Evolutionary conservation across 2,329 filamentous ascomycete species (phyloP), one percentile per base, ranked within the genome.

Genomic region (Colletotrichum limetticola): DNA sequence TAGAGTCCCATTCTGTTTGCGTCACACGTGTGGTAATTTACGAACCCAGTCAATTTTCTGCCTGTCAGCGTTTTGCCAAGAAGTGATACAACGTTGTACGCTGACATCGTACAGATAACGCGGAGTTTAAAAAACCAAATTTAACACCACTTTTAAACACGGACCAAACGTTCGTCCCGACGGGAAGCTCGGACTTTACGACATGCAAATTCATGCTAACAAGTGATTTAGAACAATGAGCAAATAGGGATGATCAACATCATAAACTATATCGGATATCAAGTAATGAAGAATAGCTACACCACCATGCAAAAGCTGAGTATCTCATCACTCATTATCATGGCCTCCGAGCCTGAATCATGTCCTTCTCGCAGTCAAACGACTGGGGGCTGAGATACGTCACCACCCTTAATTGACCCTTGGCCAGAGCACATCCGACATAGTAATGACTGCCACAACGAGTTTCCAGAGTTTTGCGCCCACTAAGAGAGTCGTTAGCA

Each of bases 331-430:
- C 5, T 19, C 49, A 26, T 32, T 19, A 2, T 68, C n/a, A 63
- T 30, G 57, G 32, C 35, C n/a, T 65, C 5, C 55, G 37, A 22
- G 42, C 30, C 28, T 57, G 26, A 28, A 72, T 69, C 30, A 11
- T 60, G 30, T 72, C 70, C 26, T 60, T 72, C 42, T 72, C 70
- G 24, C 70, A 72, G 24, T 72, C 66, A 4, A 72, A 72, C 1
- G 70, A 72, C 35, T 72, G 70, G 6, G 70, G 70, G 60, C 70
- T 72, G 14, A 72, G 66, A 32, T 72, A 72, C 16, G 70, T 72
- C 14, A 72, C 70, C 11, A 72, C 70, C 26, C 70, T 69, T 26
- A 72, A n/a, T 26, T 72, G 66, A 7, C 70, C 70, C 60, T 72
- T 72, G 14, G 58, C 56, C 60, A 72, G 26, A 12, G 70, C 70